These are phyloP conservation scores for Huntiella moniliformis DNA, from an alignment of 2,329 filamentous ascomycete genomes.

Conservation along the genomic window DNA sequence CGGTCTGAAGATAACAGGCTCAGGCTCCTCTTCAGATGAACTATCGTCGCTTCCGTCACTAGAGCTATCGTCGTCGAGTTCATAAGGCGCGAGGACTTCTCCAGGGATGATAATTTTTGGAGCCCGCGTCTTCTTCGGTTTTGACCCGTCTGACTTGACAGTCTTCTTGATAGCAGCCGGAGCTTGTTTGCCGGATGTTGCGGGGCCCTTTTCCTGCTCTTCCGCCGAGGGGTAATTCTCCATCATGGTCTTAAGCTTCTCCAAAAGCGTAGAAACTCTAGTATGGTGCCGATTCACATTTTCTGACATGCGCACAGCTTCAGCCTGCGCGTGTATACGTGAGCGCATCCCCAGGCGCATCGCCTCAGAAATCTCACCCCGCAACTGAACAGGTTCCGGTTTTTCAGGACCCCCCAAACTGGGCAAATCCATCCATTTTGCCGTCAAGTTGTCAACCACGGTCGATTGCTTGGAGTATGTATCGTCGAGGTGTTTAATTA, in stretches of 20 bases:
- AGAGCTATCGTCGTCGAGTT: conserved; percentile 41
- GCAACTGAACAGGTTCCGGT: conserved; percentile 30
- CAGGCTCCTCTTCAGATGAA: conserved; percentile 25
- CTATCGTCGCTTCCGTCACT: conserved; percentile 29
- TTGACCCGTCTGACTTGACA: background rate
- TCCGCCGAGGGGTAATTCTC: conserved; percentile 37
- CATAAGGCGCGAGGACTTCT: conserved; percentile 46
- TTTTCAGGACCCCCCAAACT: conserved; percentile 22
- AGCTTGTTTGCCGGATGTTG: background rate
- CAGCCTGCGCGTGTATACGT: conserved; percentile 39
- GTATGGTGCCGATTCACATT: conserved; percentile 44
- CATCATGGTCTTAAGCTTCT: conserved; percentile 40
- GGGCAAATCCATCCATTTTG: conserved; percentile 37
- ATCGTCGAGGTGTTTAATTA: conserved; percentile 45
- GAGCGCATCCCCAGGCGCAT: conserved; percentile 35
- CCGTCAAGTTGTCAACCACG: conserved; percentile 36
- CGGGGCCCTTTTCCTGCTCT: conserved; percentile 22
- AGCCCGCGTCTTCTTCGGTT: conserved; percentile 19
- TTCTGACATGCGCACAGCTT: conserved; percentile 43
- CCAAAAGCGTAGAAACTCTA: conserved; percentile 37
- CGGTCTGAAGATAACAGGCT: conserved; percentile 20
- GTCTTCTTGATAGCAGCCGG: background rate
- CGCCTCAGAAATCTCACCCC: conserved; percentile 40
- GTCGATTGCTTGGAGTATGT: conserved; percentile 36
- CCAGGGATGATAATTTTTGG: conserved; percentile 47